phyloP scores from a whole-genome alignment of 805 yeast species.

The Candida schatavii region DNA sequence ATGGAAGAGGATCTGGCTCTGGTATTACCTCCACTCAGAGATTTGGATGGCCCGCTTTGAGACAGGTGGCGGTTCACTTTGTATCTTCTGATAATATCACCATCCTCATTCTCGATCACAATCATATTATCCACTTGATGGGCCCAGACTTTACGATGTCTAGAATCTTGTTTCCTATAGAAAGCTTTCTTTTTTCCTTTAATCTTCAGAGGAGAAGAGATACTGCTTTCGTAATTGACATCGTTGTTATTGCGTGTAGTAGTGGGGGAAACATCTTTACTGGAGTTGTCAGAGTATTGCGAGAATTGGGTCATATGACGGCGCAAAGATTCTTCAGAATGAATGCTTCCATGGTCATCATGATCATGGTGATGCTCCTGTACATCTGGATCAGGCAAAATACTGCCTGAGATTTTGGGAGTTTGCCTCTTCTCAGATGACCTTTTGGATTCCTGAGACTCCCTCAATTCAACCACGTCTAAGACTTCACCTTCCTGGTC shows the following conservation, averaged over 20 bases:
- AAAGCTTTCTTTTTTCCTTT: conserved; percentile 20
- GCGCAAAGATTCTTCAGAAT: conserved; percentile 39
- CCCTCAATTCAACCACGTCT: conserved; percentile 45
- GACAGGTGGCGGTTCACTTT: conserved; percentile 57
- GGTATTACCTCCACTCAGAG: conserved; percentile 13
- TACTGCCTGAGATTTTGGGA: not conserved
- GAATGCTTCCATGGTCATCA: conserved; percentile 28
- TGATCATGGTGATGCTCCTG: not conserved
- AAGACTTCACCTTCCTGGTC: conserved; percentile 82
- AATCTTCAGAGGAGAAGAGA: conserved; percentile 10
- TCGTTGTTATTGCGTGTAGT: conserved; percentile 5
- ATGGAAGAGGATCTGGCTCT: conserved; percentile 41
- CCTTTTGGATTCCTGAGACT: conserved; percentile 10
- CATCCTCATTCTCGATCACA: conserved; percentile 85
- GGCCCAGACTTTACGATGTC: conserved; percentile 53
- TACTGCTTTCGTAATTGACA: not conserved
- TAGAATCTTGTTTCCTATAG: conserved; percentile 29
- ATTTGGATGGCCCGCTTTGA: conserved; percentile 3
- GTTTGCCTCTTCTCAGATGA: not conserved
- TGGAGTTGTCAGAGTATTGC: conserved; percentile 16
- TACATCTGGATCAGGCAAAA: not conserved
- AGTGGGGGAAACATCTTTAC: conserved; percentile 9
- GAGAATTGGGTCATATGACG: conserved; percentile 35
- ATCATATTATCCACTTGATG: conserved; percentile 76
- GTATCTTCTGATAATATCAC: conserved; percentile 85